Percentiles rank a stretch among this genome's conserved stretches.
These are phyloP conservation scores for Brassica incana DNA, from an alignment of 345 rosid genomes.

Conservation along the genomic window DNA sequence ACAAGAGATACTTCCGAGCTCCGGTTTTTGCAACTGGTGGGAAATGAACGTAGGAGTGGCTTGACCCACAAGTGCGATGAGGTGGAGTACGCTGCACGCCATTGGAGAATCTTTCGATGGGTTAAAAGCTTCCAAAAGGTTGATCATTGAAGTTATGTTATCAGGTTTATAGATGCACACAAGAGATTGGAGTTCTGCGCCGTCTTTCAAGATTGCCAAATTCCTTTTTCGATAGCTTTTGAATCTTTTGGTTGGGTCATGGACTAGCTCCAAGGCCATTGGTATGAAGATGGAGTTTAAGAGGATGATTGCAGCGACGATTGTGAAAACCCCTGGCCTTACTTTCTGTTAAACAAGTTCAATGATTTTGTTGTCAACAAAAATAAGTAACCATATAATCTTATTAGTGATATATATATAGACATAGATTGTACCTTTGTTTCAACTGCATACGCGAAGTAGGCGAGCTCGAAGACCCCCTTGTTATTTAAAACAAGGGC, in stretches of 20 bases:
- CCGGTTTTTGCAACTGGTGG: conserved; percentile 44
- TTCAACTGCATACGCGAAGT: conserved; percentile 28
- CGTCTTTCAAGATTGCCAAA: conserved; percentile 30
- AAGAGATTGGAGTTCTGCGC: conserved; percentile 44
- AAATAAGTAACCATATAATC: not conserved
- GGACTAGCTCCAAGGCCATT: conserved; percentile 44
- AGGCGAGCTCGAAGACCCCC: conserved; percentile 48
- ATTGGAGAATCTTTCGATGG: conserved; percentile 43
- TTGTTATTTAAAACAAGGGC: conserved; percentile 46
- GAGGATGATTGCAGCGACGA: conserved; percentile 19
- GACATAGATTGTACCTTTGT: conserved; percentile 25
- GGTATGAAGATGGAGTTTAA: conserved; percentile 41
- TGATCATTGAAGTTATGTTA: conserved; percentile 35
- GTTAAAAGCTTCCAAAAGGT: conserved; percentile 31
- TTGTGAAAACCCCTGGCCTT: conserved; percentile 34
- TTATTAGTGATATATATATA: not conserved
- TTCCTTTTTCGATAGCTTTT: conserved; percentile 44
- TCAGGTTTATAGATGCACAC: conserved; percentile 53
- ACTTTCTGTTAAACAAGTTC: conserved; percentile 7
- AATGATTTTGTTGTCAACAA: conserved; percentile 1
- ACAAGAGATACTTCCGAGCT: conserved; percentile 24
- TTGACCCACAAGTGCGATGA: conserved; percentile 51
- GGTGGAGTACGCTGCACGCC: conserved; percentile 48
- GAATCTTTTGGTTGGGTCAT: conserved; percentile 54
- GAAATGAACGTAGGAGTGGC: conserved; percentile 51